Conservation (phyloP, 352 stramenopile genomes). For the Phytophthora colocasiae region DNA sequence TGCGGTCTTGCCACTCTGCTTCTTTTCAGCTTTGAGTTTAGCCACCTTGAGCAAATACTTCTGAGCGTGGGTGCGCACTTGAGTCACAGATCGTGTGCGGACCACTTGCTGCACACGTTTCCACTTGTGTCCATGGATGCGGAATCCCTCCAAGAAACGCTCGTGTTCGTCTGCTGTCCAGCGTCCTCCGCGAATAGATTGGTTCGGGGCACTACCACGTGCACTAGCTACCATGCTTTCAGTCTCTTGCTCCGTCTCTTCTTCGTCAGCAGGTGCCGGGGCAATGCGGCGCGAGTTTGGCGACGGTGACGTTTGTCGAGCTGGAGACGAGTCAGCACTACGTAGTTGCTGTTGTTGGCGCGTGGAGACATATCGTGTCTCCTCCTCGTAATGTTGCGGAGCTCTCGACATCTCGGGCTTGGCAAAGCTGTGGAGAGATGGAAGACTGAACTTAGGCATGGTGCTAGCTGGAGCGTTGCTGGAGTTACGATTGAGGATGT, state of each 20-base stretch:
- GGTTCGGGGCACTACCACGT: conserved; percentile 14
- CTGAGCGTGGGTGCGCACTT: conserved; percentile 89
- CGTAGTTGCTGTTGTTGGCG: conserved; percentile 26
- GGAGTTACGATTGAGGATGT: conserved; percentile 75
- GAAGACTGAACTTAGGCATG: conserved; percentile 76
- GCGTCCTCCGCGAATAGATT: conserved; percentile 78
- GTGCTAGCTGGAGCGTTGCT: conserved; percentile 16
- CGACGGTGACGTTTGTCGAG: conserved; percentile 36
- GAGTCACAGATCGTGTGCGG: conserved; percentile 86
- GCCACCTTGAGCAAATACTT: conserved; percentile 92
- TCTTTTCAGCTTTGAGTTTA: conserved; percentile 88
- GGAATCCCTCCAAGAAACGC: conserved; percentile 86
- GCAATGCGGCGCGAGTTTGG: conserved; percentile 57
- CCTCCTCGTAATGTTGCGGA: conserved; percentile 44
- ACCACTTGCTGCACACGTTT: conserved; percentile 91
- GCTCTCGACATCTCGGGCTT: conserved; percentile 55
- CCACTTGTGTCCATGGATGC: conserved; percentile 91
- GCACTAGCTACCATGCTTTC: conserved; percentile 31
- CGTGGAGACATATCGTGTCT: conserved; percentile 29
- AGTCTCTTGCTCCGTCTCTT: conserved; percentile 66
- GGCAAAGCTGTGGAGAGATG: conserved; percentile 76
- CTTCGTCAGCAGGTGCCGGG: conserved; percentile 66
- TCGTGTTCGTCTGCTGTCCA: conserved; percentile 90
- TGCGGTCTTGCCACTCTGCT: conserved; percentile 47
- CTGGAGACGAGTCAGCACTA: conserved; percentile 39